Evolutionary conservation across 805 yeast species (phyloP).

Genomic region (Kazachstania martiniae): DNA sequence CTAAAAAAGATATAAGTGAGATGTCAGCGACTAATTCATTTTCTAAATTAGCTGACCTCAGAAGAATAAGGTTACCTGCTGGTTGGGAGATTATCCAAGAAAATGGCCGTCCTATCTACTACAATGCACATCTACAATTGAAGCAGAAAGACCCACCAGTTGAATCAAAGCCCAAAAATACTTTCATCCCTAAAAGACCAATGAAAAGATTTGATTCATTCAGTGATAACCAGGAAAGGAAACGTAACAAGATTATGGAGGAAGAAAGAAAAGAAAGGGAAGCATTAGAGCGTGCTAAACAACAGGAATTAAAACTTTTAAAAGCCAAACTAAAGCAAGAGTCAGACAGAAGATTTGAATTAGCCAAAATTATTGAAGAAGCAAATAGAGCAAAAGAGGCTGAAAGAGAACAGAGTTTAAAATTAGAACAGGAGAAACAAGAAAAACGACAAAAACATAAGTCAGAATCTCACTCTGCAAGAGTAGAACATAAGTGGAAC

Average conservation of each 20-base stretch:
- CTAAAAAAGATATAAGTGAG: conserved; percentile 36
- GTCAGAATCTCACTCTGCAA: conserved; percentile 7
- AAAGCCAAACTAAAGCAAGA: conserved; percentile 18
- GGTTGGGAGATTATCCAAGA: conserved; percentile 29
- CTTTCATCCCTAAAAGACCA: no score
- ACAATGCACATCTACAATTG: conserved; percentile 22
- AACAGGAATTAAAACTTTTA: conserved; percentile 16
- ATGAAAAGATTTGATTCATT: no score
- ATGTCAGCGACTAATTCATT: conserved; percentile 6
- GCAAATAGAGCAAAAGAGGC: conserved; percentile 19
- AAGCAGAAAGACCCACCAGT: conserved; percentile 25
- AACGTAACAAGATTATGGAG: conserved; percentile 2
- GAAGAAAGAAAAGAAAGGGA: conserved; percentile 20
- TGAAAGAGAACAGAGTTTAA: conserved; percentile 11
- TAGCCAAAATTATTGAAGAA: conserved; percentile 10
- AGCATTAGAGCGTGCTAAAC: conserved; percentile 14
- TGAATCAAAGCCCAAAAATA: no score
- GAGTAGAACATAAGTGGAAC: conserved; percentile 28
- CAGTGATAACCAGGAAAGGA: not conserved
- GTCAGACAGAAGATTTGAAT: conserved; percentile 16
- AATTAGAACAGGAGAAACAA: conserved; percentile 14
- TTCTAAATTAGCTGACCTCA: conserved; percentile 19
- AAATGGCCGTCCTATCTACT: conserved; percentile 26
- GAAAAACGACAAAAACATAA: conserved; percentile 14
- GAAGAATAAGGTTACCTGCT: conserved; percentile 25